Conservation (phyloP, 352 stramenopile genomes). For the Hyaloperonospora brassicae region DNA sequence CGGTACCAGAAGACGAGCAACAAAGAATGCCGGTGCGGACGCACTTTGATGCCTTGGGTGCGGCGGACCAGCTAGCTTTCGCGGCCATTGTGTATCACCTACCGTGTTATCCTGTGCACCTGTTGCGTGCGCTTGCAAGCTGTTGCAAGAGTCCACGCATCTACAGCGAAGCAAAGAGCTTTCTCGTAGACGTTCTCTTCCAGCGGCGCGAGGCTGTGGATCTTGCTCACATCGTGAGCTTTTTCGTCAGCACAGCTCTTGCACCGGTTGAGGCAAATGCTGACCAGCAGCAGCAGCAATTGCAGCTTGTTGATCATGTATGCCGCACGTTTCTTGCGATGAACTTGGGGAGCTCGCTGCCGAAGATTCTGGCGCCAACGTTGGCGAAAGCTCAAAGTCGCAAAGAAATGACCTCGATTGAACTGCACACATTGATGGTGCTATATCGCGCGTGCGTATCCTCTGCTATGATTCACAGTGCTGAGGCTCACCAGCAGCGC, state of each 20-base stretch:
- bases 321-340: slow-evolving; percentile 52
- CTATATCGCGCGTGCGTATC: slow-evolving; percentile 49
- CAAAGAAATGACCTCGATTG: slow-evolving; percentile 30
- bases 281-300: slow-evolving; percentile 31
- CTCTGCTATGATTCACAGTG: slow-evolving; percentile 22
- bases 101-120: slow-evolving; percentile 50
- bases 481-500: slow-evolving; percentile 17
- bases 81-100: slow-evolving; percentile 70
- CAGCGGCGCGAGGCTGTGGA: slow-evolving; percentile 54
- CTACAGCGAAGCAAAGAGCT: slow-evolving; percentile 65
- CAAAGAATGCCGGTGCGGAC: slow-evolving; percentile 23
- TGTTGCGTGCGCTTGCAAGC: slow-evolving; percentile 61
- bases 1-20: slow-evolving; percentile 20
- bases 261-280: slow-evolving; percentile 19
- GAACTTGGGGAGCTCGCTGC: slow-evolving; percentile 56
- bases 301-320: slow-evolving; percentile 57
- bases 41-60: slow-evolving; percentile 46
- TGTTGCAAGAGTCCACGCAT: slow-evolving; percentile 68
- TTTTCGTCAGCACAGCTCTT: slow-evolving; percentile 71
- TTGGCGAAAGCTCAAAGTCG: slow-evolving; percentile 39
- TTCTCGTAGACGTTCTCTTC: slow-evolving; percentile 74
- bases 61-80: slow-evolving; percentile 56
- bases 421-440: slow-evolving; percentile 56
- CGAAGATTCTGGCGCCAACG: slow-evolving; percentile 59
- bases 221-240: slow-evolving; percentile 69